Evolutionary conservation across 106 monocot genomes (phyloP).

Genomic region (Triglochin maritima): DNA sequence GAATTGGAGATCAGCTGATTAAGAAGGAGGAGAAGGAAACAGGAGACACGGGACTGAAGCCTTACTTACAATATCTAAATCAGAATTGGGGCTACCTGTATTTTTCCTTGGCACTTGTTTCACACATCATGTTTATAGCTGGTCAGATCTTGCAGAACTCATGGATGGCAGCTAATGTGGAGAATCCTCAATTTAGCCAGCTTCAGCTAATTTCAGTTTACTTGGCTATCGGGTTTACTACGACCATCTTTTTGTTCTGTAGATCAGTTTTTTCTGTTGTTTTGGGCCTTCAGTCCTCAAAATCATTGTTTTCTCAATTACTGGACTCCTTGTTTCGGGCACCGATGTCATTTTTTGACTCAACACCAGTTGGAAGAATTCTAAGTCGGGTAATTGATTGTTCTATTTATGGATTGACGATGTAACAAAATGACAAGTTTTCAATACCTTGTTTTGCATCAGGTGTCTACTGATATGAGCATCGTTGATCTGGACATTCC

Average conservation of each 20-base stretch:
- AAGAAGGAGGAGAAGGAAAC: slow-evolving; percentile 87
- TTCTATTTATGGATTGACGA: not conserved
- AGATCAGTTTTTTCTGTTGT: slow-evolving; percentile 59
- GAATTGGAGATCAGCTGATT: slow-evolving; percentile 53
- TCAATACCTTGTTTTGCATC: slow-evolving; percentile 7
- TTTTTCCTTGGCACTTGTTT: slow-evolving; percentile 27
- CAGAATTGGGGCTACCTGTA: slow-evolving; percentile 81
- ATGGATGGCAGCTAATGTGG: slow-evolving; percentile 94
- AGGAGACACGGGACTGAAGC: slow-evolving; percentile 67
- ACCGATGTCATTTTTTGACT: slow-evolving; percentile 91
- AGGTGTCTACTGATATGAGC: slow-evolving; percentile 91
- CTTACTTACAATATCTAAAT: slow-evolving; percentile 59
- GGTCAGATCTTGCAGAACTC: slow-evolving; percentile 87
- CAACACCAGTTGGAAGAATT: slow-evolving; percentile 92
- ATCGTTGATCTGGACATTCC: slow-evolving; percentile 96
- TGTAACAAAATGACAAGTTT: not conserved
- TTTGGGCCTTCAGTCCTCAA: slow-evolving; percentile 65
- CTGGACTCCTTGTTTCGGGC: slow-evolving; percentile 76
- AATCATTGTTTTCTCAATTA: slow-evolving; percentile 76
- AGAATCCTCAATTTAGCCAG: slow-evolving; percentile 62
- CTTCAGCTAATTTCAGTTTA: slow-evolving; percentile 60
- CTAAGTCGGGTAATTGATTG: slow-evolving; percentile 62
- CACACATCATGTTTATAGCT: slow-evolving; percentile 50
- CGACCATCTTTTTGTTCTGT: slow-evolving; percentile 40
- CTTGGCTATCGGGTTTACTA: slow-evolving; percentile 48